A percentile compares a stretch with the other conserved stretches of the same genome.
phyloP scores from a whole-genome alignment of 1,139 yeast genomes.

The Candida dubliniensis region DNA sequence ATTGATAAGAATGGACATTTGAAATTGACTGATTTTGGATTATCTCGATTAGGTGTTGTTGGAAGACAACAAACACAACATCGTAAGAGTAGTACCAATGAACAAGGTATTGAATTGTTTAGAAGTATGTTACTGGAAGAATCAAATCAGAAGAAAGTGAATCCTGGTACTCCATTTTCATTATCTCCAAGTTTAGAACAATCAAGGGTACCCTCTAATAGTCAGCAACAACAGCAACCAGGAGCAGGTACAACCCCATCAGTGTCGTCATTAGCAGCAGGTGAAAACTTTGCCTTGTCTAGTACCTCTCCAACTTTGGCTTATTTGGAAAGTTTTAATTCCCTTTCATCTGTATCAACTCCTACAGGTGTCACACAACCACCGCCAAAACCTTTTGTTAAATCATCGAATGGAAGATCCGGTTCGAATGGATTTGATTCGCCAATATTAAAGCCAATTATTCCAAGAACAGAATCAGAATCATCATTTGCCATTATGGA shows the following conservation, averaged over 20 bases:
- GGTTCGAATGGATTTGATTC: conserved; percentile 46
- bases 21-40: conserved; percentile 92
- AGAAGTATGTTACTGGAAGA: conserved; percentile 26
- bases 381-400: conserved; percentile 15
- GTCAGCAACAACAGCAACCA: conserved; percentile 11
- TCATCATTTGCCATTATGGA: conserved; percentile 56
- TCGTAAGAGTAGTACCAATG: conserved; percentile 46
- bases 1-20: conserved; percentile 87
- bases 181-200: conserved; percentile 47
- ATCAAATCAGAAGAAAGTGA: conserved; percentile 30
- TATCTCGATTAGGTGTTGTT: conserved; percentile 84
- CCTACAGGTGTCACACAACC: not conserved
- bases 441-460: conserved; percentile 48
- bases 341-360: conserved; percentile 5
- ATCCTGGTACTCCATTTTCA: conserved; percentile 50
- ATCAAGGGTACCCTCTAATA: conserved; percentile 1
- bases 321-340: conserved; percentile 13
- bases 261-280: not conserved
- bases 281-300: conserved; percentile 1
- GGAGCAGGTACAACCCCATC: conserved; percentile 5
- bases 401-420: conserved; percentile 20
- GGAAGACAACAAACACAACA: conserved; percentile 64
- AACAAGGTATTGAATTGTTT: conserved; percentile 45
- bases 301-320: conserved; percentile 14
- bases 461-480: conserved; percentile 54